Percentiles rank a stretch among this genome's conserved stretches.
phyloP scores from a whole-genome alignment of 805 yeast species.

The Candida ficus region DNA sequence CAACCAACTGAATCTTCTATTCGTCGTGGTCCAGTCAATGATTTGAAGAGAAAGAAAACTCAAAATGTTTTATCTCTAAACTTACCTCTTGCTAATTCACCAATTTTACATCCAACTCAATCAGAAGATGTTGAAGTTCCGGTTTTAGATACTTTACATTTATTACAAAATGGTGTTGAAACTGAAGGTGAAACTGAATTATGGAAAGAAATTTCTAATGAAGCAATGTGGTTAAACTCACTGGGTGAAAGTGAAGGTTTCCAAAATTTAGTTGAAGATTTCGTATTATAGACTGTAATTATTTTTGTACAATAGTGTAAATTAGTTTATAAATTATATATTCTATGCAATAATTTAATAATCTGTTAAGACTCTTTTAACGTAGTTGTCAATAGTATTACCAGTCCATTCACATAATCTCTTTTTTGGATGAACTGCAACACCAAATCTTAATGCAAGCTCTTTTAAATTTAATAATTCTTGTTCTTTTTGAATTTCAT shows the following conservation, averaged over 20 bases:
- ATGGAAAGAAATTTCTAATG: constrained; percentile 75
- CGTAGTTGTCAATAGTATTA: constrained; percentile 37
- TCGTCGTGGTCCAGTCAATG: constrained; percentile 8
- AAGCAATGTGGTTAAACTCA: constrained; percentile 58
- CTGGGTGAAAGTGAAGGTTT: constrained; percentile 44
- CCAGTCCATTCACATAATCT: constrained; percentile 59
- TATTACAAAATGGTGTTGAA: constrained; percentile 24
- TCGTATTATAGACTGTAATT: not conserved
- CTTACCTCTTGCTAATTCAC: constrained; percentile 10
- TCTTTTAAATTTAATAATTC: constrained; percentile 40
- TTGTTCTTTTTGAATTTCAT: constrained; percentile 20
- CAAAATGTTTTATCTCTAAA: constrained; percentile 5
- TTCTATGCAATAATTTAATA: too few species aligned
- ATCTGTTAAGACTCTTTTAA: constrained; percentile 5
- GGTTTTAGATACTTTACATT: constrained; percentile 26
- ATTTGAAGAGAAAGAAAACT: constrained; percentile 13
- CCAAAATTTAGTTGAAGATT: constrained; percentile 23
- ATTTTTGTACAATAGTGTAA: not conserved
- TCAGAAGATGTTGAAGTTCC: constrained; percentile 17
- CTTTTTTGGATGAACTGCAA: constrained; percentile 41
- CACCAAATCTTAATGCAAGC: constrained; percentile 38
- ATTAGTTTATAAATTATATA: too few species aligned
- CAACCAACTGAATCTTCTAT: constrained; percentile 15
- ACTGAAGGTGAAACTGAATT: constrained; percentile 45
- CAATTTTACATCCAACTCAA: constrained; percentile 17